These are phyloP conservation scores for Abrus pulchellus DNA, from an alignment of 306 rosid genomes.

Conservation along the genomic window DNA sequence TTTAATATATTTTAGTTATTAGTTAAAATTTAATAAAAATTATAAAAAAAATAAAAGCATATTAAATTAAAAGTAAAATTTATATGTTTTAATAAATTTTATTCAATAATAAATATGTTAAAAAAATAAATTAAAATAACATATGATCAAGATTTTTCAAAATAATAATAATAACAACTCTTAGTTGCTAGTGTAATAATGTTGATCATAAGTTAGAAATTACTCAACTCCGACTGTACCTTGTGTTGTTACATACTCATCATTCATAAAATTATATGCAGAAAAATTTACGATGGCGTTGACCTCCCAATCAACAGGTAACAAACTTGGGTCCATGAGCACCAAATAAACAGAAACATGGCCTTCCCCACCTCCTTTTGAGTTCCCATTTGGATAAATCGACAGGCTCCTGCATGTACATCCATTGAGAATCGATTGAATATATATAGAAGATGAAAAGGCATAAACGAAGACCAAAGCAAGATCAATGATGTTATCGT, in stretches of 20 bases:
- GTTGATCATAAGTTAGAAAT: neutral
- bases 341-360: slow-evolving; percentile 55
- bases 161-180: neutral
- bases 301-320: slow-evolving; percentile 53
- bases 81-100: too few relatives aligned
- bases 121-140: too few relatives aligned
- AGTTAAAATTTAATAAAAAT: too few relatives aligned
- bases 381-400: slow-evolving; percentile 53
- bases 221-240: slow-evolving; percentile 31
- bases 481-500: neutral
- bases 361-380: slow-evolving; percentile 42
- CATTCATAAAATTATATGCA: slow-evolving; percentile 34
- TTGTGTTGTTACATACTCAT: slow-evolving; percentile 47
- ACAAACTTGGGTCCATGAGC: neutral
- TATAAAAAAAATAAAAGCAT: too few relatives aligned
- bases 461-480: neutral
- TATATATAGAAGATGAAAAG: neutral
- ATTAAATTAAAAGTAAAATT: too few relatives aligned
- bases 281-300: slow-evolving; percentile 55
- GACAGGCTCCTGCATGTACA: slow-evolving; percentile 39
- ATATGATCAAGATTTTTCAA: too few relatives aligned
- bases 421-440: neutral
- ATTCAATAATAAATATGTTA: too few relatives aligned
- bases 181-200: neutral
- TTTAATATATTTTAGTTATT: too few relatives aligned